These are phyloP conservation scores for Chernovozyma sophiae-reginae DNA, from an alignment of 1,139 yeast genomes.

Conservation along the genomic window DNA sequence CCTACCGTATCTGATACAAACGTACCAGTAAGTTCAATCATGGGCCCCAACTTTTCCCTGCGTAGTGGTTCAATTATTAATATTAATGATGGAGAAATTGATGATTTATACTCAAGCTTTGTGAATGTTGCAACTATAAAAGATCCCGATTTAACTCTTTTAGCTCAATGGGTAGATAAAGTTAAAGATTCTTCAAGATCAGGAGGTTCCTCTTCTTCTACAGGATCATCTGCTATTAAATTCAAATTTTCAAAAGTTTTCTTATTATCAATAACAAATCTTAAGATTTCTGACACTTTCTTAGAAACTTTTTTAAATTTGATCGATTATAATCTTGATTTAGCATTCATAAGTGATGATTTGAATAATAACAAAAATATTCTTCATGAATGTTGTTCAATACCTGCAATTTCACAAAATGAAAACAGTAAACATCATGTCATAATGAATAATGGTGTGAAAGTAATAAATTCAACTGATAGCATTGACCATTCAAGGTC, in stretches of 20 bases:
- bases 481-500: constrained; percentile 39
- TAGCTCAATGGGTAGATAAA: constrained; percentile 50
- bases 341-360: constrained; percentile 34
- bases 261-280: constrained; percentile 54
- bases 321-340: constrained; percentile 42
- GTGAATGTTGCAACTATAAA: constrained; percentile 53
- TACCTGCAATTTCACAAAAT: constrained; percentile 30
- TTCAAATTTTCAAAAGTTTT: constrained; percentile 61
- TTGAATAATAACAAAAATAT: constrained; percentile 40
- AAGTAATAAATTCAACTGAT: constrained; percentile 39
- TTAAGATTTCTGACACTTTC: constrained; percentile 46
- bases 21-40: constrained; percentile 1
- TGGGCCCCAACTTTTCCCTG: constrained; percentile 5
- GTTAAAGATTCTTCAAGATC: constrained; percentile 29
- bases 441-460: constrained; percentile 43
- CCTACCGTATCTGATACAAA: background rate
- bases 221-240: constrained; percentile 17
- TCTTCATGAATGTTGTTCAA: constrained; percentile 45
- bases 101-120: constrained; percentile 65
- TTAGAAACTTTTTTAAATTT: constrained; percentile 41
- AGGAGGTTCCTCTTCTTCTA: constrained; percentile 7
- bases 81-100: constrained; percentile 40
- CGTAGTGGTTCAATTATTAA: constrained; percentile 14
- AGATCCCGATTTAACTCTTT: constrained; percentile 40
- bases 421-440: constrained; percentile 28